phyloP scores from a whole-genome alignment of 441 rosid genomes.

The Brassica balearica region DNA sequence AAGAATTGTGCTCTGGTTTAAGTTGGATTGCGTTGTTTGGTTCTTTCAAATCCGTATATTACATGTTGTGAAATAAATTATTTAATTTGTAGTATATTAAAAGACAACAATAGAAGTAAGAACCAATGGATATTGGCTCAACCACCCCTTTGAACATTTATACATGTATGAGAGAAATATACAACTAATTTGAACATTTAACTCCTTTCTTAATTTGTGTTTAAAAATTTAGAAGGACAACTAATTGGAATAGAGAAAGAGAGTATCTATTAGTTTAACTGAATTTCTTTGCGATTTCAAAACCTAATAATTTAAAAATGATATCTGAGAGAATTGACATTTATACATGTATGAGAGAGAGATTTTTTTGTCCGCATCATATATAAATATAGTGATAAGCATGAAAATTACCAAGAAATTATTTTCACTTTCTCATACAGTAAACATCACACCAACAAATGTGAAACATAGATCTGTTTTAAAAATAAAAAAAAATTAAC shows the following conservation, averaged over 20 bases:
- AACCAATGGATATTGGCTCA: not conserved
- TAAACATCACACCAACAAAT: not conserved
- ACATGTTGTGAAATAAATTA: not conserved
- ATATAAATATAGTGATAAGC: not conserved
- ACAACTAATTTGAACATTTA: no score
- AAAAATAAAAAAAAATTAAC: not conserved
- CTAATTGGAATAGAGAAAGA: no score
- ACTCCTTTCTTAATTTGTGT: no score
- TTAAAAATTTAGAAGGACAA: no score
- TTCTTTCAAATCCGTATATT: not conserved
- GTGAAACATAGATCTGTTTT: not conserved
- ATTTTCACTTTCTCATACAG: not conserved
- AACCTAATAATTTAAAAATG: no score
- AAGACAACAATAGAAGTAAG: not conserved
- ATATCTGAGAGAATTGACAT: no score
- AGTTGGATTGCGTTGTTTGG: not conserved
- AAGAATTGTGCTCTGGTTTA: not conserved
- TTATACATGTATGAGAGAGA: not conserved
- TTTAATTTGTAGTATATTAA: not conserved
- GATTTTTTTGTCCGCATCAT: not conserved
- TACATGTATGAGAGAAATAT: no score
- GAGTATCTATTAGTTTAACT: no score
- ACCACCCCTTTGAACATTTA: no score
- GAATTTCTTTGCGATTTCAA: no score
- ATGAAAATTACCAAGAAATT: not conserved